These are phyloP conservation scores for Cryphonectria carpinicola DNA, from an alignment of 2,329 filamentous ascomycete genomes.

Conservation along the genomic window DNA sequence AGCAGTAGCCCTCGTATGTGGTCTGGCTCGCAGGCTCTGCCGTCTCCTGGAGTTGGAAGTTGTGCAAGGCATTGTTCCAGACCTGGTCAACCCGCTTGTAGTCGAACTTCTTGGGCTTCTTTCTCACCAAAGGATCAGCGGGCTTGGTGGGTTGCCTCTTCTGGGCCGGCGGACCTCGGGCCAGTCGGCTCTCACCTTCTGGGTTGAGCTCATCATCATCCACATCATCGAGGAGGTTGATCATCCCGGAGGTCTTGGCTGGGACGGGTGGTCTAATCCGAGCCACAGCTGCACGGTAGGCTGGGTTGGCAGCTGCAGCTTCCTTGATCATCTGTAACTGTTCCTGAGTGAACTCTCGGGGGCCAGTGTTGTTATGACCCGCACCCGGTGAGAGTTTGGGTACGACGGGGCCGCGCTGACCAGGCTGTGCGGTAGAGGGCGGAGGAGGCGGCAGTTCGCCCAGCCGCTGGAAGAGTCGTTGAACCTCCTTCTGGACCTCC, in stretches of 20 bases:
- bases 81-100: slow-evolving; percentile 59
- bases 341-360: neutral
- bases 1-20: slow-evolving; percentile 77
- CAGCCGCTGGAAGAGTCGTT: slow-evolving; percentile 5
- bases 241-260: neutral
- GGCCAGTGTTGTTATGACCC: neutral
- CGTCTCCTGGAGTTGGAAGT: slow-evolving; percentile 60
- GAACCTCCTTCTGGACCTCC: slow-evolving; percentile 18
- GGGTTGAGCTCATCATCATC: neutral
- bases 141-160: slow-evolving; percentile 1
- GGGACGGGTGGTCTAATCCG: neutral
- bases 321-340: neutral
- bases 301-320: neutral
- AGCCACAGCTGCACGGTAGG: neutral
- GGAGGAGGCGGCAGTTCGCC: neutral
- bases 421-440: neutral
- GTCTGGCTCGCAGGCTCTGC: slow-evolving; percentile 49
- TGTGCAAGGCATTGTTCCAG: slow-evolving; percentile 55
- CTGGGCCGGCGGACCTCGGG: neutral
- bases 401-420: neutral
- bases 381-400: neutral
- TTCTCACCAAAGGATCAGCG: neutral
- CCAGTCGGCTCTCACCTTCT: neutral
- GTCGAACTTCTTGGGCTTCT: slow-evolving; percentile 38
- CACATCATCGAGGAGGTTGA: neutral